Evolutionary conservation across 164 flowering plant species (phyloP).

Genomic region (Saururus chinensis): DNA sequence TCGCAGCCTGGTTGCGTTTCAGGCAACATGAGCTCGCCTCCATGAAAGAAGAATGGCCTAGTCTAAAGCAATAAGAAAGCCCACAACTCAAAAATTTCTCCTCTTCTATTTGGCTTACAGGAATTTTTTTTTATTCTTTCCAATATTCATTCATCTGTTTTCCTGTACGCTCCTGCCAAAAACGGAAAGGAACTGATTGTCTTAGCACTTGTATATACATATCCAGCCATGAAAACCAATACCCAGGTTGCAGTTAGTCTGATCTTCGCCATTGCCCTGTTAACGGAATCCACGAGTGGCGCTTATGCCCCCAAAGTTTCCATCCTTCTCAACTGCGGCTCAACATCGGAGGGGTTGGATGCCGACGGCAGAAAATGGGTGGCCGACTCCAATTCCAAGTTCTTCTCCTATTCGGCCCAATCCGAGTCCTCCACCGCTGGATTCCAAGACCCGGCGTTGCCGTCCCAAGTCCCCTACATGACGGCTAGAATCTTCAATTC

Average conservation of each 20-base stretch:
- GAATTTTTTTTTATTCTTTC: slow-evolving; percentile 7
- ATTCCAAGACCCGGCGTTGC: slow-evolving; percentile 55
- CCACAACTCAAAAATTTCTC: slow-evolving; percentile 1
- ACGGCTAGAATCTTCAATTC: slow-evolving; percentile 44
- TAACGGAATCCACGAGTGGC: slow-evolving; percentile 3
- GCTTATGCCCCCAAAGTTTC: slow-evolving; percentile 9
- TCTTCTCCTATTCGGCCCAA: slow-evolving; percentile 15
- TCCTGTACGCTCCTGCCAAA: slow-evolving; percentile 8
- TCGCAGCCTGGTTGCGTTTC: slow-evolving; percentile 3
- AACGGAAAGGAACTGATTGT: not conserved
- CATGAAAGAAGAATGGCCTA: slow-evolving; percentile 6
- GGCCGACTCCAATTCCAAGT: slow-evolving; percentile 32
- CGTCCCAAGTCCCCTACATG: slow-evolving; percentile 63
- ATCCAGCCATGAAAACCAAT: slow-evolving; percentile 18
- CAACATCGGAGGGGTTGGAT: slow-evolving; percentile 19
- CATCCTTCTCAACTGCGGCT: slow-evolving; percentile 35
- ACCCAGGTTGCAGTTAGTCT: slow-evolving; percentile 17
- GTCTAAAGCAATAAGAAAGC: slow-evolving; percentile 1
- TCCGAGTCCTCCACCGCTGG: slow-evolving; percentile 20
- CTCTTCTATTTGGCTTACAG: slow-evolving; percentile 13
- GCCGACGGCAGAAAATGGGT: slow-evolving; percentile 41
- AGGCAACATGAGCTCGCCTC: not conserved
- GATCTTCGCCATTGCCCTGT: slow-evolving; percentile 6
- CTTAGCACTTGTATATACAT: slow-evolving; percentile 3
- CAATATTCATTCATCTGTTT: too few relatives aligned